These are phyloP conservation scores for Amaranthus hypochondriacus DNA, from an alignment of 148 eudicot genomes.

Conservation along the genomic window DNA sequence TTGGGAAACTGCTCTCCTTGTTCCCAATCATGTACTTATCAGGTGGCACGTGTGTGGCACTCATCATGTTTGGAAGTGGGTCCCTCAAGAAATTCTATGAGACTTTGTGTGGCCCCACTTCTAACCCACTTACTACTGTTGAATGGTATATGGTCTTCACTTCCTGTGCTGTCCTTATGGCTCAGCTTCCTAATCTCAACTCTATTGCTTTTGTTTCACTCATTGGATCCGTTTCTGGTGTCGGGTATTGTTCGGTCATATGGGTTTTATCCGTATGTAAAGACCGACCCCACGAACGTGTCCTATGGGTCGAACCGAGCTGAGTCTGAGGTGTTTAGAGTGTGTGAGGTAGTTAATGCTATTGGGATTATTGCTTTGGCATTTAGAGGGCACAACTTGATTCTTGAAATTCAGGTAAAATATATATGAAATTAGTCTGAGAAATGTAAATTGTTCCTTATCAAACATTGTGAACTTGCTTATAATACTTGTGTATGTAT, in stretches of 20 bases:
- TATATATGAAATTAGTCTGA: not conserved
- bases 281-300: conserved; percentile 34
- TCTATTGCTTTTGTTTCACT: conserved; percentile 73
- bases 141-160: conserved; percentile 74
- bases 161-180: conserved; percentile 45
- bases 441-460: too few species aligned
- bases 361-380: conserved; percentile 72
- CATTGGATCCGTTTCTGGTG: conserved; percentile 55
- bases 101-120: conserved; percentile 31
- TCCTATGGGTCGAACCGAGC: conserved; percentile 28
- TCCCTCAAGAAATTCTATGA: conserved; percentile 50
- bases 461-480: too few species aligned
- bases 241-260: conserved; percentile 54
- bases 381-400: conserved; percentile 80
- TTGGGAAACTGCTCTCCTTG: conserved; percentile 59
- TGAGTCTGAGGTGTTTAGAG: conserved; percentile 27
- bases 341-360: conserved; percentile 44
- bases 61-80: conserved; percentile 65
- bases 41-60: conserved; percentile 72
- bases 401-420: conserved; percentile 74
- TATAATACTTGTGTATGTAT: not conserved
- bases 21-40: conserved; percentile 80
- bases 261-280: conserved; percentile 52
- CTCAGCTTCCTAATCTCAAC: conserved; percentile 83
- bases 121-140: conserved; percentile 27